Evolutionary conservation across 371 early-diverging fungal genomes (phyloP), one percentile per base, ranked within the genome.

Genomic region (Lichtheimia ornata): DNA sequence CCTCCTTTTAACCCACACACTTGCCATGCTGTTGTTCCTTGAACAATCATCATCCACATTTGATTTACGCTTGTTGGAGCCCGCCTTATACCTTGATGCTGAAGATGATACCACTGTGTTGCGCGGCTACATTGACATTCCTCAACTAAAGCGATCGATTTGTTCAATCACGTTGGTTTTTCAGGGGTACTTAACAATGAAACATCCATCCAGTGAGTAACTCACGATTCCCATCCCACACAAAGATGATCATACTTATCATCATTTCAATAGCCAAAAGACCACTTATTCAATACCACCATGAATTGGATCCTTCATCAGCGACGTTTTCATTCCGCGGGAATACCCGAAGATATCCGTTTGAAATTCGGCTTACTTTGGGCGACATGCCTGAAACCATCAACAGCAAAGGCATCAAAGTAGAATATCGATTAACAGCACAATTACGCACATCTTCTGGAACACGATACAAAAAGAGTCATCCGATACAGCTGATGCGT

Each of bases 391-490:
- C 54, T 12, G 54, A 54, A 40, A 40, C 54, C 2, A 54, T 54
- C 24, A 18, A 54, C 17, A 54, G 54, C 42, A 54, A 54, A 18
- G 41, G 41, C 28, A 54, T 54, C 54, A 41, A 54, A 41, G 54
- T 54, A 4, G 22, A 12, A 7, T 54, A 54, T 40, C 17, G 41
- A 11, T 35, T 54, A 40, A 54, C 35, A 18, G 54, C 54, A 4
- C 17, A 54, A 20, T 6, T 4, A 40, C 41, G 41, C n/a, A 40
- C 17, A 3, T 35, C 28, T 17, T 54, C 30, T 41, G 14, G 41
- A 4, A 20, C 54, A 2, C 54, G 54, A 18, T 20, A 20, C 12
- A 54, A 22, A 13, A 13, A 41, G 22, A 54, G 41, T 41, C 41
- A 41, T 41, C 54, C 54, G 5, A 54, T 54, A 4, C 30, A 41